Base-by-base conservation (phyloP, 2,329 filamentous ascomycete genomes). In the Bipolaris gigantea region DNA sequence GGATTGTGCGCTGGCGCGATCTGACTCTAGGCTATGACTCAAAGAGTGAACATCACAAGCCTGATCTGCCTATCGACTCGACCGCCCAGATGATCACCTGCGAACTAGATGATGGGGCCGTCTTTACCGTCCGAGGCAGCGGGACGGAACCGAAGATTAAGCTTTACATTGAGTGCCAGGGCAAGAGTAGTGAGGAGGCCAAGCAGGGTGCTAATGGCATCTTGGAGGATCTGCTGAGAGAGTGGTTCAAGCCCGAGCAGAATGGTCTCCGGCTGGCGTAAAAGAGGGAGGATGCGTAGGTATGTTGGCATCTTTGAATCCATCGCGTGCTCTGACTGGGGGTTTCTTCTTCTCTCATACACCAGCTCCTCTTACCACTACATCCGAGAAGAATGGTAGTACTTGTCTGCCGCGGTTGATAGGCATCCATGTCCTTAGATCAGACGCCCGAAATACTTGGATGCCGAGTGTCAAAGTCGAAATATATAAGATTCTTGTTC, bases 121-220 rank as follows among this genome's bases (percentile, higher is more conserved):
- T 81, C 21, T 85, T 86, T 61, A 87, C 84, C 2, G 77, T 85
- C 19, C 73, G 85, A 61, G 83, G 80, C 1, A 86, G 83, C 2
- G 85, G 85, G 2, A 88, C 85, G 2, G 85, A 88, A 69, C 85
- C 85, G 0, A 88, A 88, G 76, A 85, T 88, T 57, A 88, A 88
- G 68, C 62, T 83, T 41, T 83, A 83, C 60, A 80, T 83, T 47
- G 81, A 83, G 58, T 79, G 76, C 39, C 76, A 72, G 47, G 78
- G 73, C 2, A 67, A 65, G 39, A 76, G 70, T 10, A 72, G 73
- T 13, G 73, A 73, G 18, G 71, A 72, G 46, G 80, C 80, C 11
- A 78, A 76, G 56, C 57, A 50, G 13, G 72, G 73, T 9, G 81
- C 80, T 5, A 65, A 78, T 19, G 75, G 75, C 38, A 78, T 82